Percentiles rank a stretch among this genome's conserved stretches.
These are phyloP conservation scores for Desmodesmus armatus DNA, from an alignment of 139 green algal genomes.

Conservation along the genomic window DNA sequence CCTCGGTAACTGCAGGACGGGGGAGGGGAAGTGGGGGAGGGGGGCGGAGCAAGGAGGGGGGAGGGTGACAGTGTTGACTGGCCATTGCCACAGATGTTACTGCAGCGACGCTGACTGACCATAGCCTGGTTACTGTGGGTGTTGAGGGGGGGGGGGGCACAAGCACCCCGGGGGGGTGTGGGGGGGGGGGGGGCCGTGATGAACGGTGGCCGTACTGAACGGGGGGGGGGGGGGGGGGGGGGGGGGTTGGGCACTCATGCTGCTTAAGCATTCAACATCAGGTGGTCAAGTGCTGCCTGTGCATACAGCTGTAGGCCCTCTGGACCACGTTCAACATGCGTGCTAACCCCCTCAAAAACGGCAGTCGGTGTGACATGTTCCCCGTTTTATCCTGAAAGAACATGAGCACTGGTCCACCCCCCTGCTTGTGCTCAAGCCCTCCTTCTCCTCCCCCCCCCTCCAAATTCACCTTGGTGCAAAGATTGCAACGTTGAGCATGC, in stretches of 20 bases:
- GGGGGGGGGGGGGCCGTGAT: conserved; percentile 85
- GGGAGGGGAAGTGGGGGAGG: too few species aligned
- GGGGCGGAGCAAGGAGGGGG: too few species aligned
- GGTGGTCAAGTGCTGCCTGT: conserved; percentile 68
- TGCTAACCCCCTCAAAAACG: conserved; percentile 75
- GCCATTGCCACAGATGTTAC: too few species aligned
- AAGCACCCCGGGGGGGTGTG: conserved; percentile 79
- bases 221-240: too few species aligned
- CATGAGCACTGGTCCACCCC: conserved; percentile 70
- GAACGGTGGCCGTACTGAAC: too few species aligned
- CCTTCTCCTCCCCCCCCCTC: too few species aligned
- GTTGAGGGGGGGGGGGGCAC: too few species aligned
- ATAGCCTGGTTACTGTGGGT: too few species aligned
- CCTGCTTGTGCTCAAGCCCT: too few species aligned
- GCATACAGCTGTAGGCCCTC: conserved; percentile 81
- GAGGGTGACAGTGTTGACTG: too few species aligned
- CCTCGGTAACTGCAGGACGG: conserved; percentile 75
- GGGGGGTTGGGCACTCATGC: too few species aligned
- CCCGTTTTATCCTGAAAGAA: conserved; percentile 94
- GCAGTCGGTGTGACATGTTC: conserved; percentile 89
- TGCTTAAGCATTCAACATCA: conserved; percentile 85
- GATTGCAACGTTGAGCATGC: conserved; percentile 63
- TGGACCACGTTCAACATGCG: conserved; percentile 68
- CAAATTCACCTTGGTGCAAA: conserved; percentile 70
- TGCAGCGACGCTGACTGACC: too few species aligned